phyloP scores from a whole-genome alignment of 345 rosid species.

The Eucalyptus tenuipes region DNA sequence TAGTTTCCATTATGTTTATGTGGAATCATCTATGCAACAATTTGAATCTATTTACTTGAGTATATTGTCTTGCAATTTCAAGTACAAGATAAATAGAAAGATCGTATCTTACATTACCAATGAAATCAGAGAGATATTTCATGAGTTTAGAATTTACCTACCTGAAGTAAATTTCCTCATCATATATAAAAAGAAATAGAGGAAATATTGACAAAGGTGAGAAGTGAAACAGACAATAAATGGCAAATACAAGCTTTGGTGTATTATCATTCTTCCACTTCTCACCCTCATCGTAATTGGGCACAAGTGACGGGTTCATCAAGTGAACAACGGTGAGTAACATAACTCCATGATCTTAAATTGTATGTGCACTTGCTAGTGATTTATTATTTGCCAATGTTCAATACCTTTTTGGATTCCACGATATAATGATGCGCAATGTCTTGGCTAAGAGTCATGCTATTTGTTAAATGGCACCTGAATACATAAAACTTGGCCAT shows the following conservation, averaged over 20 bases:
- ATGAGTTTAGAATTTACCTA: not conserved
- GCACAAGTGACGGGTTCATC: not conserved
- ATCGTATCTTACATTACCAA: not conserved
- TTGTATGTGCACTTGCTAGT: not conserved
- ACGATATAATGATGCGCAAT: not conserved
- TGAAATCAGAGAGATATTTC: not conserved
- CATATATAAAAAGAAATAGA: not conserved
- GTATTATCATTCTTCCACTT: not conserved
- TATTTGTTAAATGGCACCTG: not conserved
- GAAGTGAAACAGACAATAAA: not conserved
- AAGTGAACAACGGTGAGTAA: accelerated
- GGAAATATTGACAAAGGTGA: not conserved
- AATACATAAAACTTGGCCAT: not conserved
- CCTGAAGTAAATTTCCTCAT: not conserved
- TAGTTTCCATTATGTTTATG: not conserved
- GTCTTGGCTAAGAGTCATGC: not conserved
- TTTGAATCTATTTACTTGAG: not conserved
- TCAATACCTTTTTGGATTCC: not conserved
- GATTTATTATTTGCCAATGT: not conserved
- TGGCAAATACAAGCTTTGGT: not conserved
- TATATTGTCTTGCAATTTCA: not conserved
- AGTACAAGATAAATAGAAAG: not conserved
- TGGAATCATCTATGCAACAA: not conserved
- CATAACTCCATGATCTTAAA: not conserved
- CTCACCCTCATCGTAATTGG: not conserved